These are phyloP conservation scores for Salix arbutifolia DNA, from an alignment of 345 rosid genomes.

Conservation along the genomic window DNA sequence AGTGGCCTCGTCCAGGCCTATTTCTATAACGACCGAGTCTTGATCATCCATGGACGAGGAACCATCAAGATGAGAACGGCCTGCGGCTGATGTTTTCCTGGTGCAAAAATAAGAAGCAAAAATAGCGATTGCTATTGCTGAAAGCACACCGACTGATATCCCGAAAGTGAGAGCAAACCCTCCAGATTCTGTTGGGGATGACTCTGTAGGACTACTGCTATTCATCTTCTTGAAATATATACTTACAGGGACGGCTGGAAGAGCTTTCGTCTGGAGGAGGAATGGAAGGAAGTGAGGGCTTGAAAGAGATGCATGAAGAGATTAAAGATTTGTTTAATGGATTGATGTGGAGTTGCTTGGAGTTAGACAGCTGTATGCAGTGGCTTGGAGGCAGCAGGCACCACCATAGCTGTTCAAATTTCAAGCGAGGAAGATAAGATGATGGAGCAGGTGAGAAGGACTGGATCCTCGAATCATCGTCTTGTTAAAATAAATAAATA, in stretches of 20 bases:
- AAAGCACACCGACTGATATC: not conserved
- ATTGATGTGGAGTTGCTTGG: not conserved
- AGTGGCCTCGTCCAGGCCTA: constrained; percentile 31
- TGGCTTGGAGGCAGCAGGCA: not conserved
- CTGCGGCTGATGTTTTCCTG: not conserved
- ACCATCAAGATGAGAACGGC: too few relatives aligned
- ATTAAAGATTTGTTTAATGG: too few relatives aligned
- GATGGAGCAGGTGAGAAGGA: not conserved
- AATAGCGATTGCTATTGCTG: not conserved
- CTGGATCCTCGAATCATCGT: not conserved
- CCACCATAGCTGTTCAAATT: not conserved
- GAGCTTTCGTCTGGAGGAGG: not conserved
- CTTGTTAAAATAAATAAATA: not conserved
- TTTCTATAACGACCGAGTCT: constrained; percentile 9
- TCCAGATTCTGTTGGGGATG: not conserved
- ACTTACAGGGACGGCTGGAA: not conserved
- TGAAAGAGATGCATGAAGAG: too few relatives aligned
- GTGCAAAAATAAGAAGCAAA: not conserved
- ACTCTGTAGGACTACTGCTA: not conserved
- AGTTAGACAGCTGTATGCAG: not conserved
- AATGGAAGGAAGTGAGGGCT: too few relatives aligned
- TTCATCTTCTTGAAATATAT: not conserved
- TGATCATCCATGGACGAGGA: not conserved
- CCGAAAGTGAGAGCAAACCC: not conserved
- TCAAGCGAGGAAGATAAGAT: not conserved